Base-by-base conservation (phyloP, 345 rosid species). In the Trapa incisa region DNA sequence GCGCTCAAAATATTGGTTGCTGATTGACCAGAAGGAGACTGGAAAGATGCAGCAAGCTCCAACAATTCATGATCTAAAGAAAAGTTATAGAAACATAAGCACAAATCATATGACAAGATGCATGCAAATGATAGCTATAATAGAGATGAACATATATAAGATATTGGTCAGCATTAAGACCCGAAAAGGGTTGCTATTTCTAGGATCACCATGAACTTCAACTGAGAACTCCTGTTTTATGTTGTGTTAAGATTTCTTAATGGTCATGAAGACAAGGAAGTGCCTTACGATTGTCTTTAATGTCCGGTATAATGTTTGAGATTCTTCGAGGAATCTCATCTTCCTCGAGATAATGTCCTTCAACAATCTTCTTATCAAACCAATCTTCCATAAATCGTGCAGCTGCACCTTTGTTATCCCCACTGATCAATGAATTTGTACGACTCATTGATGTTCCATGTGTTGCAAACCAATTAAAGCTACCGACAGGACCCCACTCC, bases 391-490 rank as follows among this genome's bases (percentile, higher is more conserved):
- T 94, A 74, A 94, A 78, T 67, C 99, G 86, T 1, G 99, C 89
- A 69, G 97, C 99, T 65, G 97, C 82, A 2, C 99, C 99, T 82
- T 94, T 94, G 85, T 94, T 94, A 80, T 94, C 99, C 74, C 99
- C 99, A 75, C 99, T 94, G 72, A 91, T 84, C 80, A 91, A 80
- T 35, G 96, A 85, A 85, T 94, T 94, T 69, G 93, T 74, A 68
- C 97, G 97, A 69, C 96, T 87, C 99, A 94, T 94, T 74, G 97
- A 94, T 61, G 99, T 91, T 73, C 97, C 99, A 69, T 94, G 99
- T 69, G 97, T 94, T 63, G 99, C 92, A 82, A 94, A 94, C 97
- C 96, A 91, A 73, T 89, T 94, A 80, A 94, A 91, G 83, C 96
- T 89, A 65, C 99, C 97, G 29, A 91, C 84, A 32, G 99, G 86